phyloP scores from a whole-genome alignment of 192 early-diverging fungal genomes.

The Umbelopsis sp. region DNA sequence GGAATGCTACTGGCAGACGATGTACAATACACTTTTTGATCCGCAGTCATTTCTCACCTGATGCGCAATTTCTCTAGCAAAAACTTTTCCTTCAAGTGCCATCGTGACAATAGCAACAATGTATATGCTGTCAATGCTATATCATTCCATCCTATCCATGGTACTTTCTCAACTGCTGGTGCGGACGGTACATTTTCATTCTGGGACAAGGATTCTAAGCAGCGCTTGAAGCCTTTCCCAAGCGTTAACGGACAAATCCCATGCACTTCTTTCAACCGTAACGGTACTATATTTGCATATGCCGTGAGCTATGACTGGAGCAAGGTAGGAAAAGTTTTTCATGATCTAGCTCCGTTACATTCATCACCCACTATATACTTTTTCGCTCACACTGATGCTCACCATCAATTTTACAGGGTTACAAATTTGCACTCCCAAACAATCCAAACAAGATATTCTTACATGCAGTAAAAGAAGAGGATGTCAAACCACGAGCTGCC shows the following conservation, averaged over 20 bases:
- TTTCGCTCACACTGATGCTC: neutral
- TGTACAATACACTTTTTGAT: too few species aligned
- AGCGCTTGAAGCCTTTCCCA: constrained; percentile 76
- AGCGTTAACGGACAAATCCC: constrained; percentile 69
- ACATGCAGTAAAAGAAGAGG: constrained; percentile 75
- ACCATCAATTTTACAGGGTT: constrained; percentile 52
- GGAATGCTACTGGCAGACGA: too few species aligned
- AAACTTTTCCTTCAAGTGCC: constrained; percentile 95
- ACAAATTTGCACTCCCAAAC: constrained; percentile 62
- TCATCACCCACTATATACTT: constrained; percentile 9
- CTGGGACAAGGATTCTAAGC: constrained; percentile 95
- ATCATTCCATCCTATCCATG: constrained; percentile 81
- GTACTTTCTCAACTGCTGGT: constrained; percentile 88
- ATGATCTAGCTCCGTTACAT: neutral
- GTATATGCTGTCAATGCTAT: constrained; percentile 72
- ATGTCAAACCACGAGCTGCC: constrained; percentile 74
- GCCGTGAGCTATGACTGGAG: constrained; percentile 87
- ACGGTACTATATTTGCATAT: constrained; percentile 91
- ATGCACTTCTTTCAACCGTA: constrained; percentile 72
- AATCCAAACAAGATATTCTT: constrained; percentile 78
- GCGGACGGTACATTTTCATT: constrained; percentile 86
- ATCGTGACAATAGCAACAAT: constrained; percentile 69
- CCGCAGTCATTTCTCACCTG: neutral
- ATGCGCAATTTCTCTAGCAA: constrained; percentile 32
- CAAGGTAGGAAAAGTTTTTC: constrained; percentile 49